Base-by-base conservation (phyloP, 176 grass and related monocot genomes). In the Chloris gayana region DNA sequence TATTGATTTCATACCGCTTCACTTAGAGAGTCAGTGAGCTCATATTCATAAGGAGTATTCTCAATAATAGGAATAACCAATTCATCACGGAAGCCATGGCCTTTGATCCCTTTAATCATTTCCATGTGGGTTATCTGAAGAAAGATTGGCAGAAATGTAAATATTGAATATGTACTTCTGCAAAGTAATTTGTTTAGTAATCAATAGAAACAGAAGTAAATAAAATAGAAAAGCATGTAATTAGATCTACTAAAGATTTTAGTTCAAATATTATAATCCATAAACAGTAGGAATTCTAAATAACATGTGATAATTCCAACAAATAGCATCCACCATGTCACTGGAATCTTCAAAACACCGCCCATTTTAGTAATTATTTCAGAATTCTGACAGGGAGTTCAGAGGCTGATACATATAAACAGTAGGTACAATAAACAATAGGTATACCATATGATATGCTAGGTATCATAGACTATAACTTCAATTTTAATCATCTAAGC, bases 71-170 rank as follows among this genome's bases (percentile, higher is more conserved):
- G 95, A 93, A 98, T 67, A 66, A 98, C 78, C 81, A 98, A 85
- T 78, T 95, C 95, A 76, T 98, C 95, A 33, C 29, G 89, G 63
- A 95, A 98, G 59, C 90, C 95, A 76, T 98, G 92, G 39, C 92
- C 95, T 82, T 98, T 91, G 67, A 98, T 98, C 89, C 92, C 95
- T 95, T 98, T 95, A 87, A 98, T 98, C 95, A 98, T 98, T 89
- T 98, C 95, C 92, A 98, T 95, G 76, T 98, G 95, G 56, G 86
- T 93, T 63, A 95, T 89, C 92, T 98, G 82, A 37, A 86, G 59
- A 82, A 92, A 83, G 19, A 70, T 64, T 69, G 67, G 39, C 29
- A 14, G 75, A 65, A 54, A 49, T 47, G 56, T 74, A 82, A 74
- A 21, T 33, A 44, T 90, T 27, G 85, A 73, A 87, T 26, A 57